Evolutionary conservation across 257 asterid genomes (phyloP), one percentile per base, ranked within the genome.

Genomic region (Cynanchum wilfordii): DNA sequence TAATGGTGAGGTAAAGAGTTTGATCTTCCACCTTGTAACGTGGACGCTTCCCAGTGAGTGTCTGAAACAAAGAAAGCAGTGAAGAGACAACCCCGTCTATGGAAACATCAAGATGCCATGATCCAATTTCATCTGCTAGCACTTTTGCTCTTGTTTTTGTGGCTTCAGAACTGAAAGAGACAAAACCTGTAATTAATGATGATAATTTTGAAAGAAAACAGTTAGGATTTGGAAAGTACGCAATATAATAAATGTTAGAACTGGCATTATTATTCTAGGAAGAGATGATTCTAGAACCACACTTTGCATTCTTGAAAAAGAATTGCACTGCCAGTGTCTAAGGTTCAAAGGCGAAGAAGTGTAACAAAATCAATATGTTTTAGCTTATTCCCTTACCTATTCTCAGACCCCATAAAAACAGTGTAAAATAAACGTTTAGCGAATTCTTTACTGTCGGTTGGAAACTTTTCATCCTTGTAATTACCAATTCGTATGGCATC

Each of bases 351-450:
- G 58, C 38, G 29, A 22, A 73, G 27, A 73, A 58, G 73, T 54
- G 73, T 42, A 47, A 62, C 24, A 40, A 58, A 58, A 77, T 62
- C 38, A 55, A 25, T 19, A 65, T 36, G 3, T 49, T 65, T 30
- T 59, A 45, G 33, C 33, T 24, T 38, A 69, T 55, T 70, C 51
- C 73, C 84, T 84, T 72, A 87, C 97, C 98, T 94, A 76, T 91
- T 94, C 82, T 91, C 98, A 74, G 98, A 76, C 79, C 96, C 98
- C 96, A 91, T 88, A 77, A 83, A 94, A 76, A 94, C 93, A 22
- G 97, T 94, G 82, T 94, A 94, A 80, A 91, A 94, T 52, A 94
- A 77, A 76, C 98, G 96, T 68, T 81, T 85, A 25, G 98, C 97
- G 24, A 94, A 89, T 86, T 94, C 98, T 84, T 84, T 86, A 85